Evolutionary conservation across 257 asterid genomes (phyloP).

Genomic region (Scutellaria galericulata): DNA sequence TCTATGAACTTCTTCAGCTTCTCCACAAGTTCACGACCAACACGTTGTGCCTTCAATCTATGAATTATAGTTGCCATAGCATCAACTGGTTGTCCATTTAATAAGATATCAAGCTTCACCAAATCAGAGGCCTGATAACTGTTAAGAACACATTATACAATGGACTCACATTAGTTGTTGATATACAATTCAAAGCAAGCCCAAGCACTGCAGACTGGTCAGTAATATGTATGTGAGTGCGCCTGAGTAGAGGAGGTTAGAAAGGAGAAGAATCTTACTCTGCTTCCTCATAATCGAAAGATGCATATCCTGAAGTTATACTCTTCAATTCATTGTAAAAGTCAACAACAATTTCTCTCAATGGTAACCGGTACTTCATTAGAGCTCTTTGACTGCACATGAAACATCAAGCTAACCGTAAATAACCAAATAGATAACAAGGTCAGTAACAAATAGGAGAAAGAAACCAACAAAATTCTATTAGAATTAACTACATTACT

Average conservation of each 20-base stretch:
- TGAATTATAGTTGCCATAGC: conserved; percentile 98
- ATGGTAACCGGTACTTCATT: conserved; percentile 89
- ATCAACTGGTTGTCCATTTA: conserved; percentile 95
- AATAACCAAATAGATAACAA: conserved; percentile 23
- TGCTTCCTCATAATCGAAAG: conserved; percentile 93
- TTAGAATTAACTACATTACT: background rate
- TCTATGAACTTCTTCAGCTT: conserved; percentile 89
- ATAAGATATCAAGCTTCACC: conserved; percentile 90
- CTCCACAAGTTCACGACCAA: conserved; percentile 94
- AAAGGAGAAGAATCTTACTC: conserved; percentile 58
- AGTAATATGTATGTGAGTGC: background rate
- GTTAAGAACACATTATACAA: conserved; percentile 33
- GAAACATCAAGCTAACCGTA: conserved; percentile 34
- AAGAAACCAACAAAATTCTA: background rate
- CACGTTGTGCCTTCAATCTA: conserved; percentile 77
- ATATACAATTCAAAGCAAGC: conserved; percentile 6
- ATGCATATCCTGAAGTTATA: conserved; percentile 93
- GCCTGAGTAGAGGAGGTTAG: conserved; percentile 22
- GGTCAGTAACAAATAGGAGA: background rate
- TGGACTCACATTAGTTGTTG: conserved; percentile 13
- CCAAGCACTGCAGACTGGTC: background rate
- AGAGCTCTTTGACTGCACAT: conserved; percentile 83
- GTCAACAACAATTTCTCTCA: conserved; percentile 96
- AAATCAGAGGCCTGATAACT: conserved; percentile 90
- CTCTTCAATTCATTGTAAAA: conserved; percentile 96